Evolutionary conservation across 2,329 filamentous ascomycete genomes (phyloP).

Genomic region (Geosmithia flava): DNA sequence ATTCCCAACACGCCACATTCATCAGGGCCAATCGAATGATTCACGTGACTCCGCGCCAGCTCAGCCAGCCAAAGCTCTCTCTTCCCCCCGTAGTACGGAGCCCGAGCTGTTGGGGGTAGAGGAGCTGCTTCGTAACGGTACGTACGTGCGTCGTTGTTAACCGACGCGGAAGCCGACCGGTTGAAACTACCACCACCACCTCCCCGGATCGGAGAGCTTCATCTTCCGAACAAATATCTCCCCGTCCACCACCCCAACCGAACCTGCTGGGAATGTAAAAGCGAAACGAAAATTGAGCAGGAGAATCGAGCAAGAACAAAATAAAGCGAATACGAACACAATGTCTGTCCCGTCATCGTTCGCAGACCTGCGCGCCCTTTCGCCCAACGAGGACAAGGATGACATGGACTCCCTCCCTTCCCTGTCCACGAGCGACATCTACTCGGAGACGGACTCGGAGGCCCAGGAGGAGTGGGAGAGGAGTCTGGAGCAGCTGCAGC

Average conservation of each 20-base stretch:
- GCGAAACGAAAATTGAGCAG: background rate
- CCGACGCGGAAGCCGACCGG: background rate
- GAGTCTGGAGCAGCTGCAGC: conserved; percentile 83
- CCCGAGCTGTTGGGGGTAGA: background rate
- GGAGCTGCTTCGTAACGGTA: background rate
- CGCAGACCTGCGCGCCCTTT: conserved; percentile 33
- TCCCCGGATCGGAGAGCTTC: too few species aligned
- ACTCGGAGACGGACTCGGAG: conserved; percentile 57
- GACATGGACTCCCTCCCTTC: conserved; percentile 55
- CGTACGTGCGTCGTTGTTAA: background rate
- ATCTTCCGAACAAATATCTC: background rate
- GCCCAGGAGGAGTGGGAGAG: conserved; percentile 93
- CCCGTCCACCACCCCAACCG: background rate
- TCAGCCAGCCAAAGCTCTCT: too few species aligned
- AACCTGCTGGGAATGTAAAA: background rate
- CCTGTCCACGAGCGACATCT: conserved; percentile 41
- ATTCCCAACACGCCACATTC: too few species aligned
- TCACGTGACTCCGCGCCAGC: too few species aligned
- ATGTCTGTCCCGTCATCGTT: conserved; percentile 12
- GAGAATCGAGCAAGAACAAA: background rate
- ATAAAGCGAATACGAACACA: background rate
- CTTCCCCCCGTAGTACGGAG: too few species aligned
- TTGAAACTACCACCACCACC: too few species aligned
- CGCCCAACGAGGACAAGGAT: conserved; percentile 30
- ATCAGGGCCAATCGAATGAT: too few species aligned